Conservation (phyloP, 2,329 filamentous ascomycete genomes). For the Colletotrichum sp. region DNA sequence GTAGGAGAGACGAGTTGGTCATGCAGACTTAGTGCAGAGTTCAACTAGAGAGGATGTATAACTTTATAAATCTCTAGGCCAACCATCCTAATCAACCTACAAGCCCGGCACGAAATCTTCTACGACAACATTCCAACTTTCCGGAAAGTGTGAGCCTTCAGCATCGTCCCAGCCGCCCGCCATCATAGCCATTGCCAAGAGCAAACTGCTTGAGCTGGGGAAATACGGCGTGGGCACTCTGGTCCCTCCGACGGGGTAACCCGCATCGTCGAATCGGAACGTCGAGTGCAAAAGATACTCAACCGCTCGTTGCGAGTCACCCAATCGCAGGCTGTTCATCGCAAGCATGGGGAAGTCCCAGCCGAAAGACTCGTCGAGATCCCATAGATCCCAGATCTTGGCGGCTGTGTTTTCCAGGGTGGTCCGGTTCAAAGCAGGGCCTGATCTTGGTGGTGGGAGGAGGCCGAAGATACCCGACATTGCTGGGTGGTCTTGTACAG, state of each 20-base stretch:
- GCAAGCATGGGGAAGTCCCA: conserved; percentile 52
- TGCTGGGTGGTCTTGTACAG: conserved; percentile 46
- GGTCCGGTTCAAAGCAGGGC: conserved; percentile 37
- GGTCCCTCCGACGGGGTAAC: conserved; percentile 57
- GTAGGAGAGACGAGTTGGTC: background rate
- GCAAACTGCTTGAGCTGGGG: conserved; percentile 52
- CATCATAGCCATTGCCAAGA: conserved; percentile 62
- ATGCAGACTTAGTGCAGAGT: background rate
- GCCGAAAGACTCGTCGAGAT: conserved; percentile 43
- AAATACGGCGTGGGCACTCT: conserved; percentile 64
- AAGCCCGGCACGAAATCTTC: conserved; percentile 47
- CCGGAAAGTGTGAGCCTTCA: conserved; percentile 51
- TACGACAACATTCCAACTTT: conserved; percentile 49
- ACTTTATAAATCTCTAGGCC: background rate
- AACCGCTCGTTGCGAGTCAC: conserved; percentile 41
- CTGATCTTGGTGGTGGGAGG: conserved; percentile 42
- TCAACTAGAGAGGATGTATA: background rate
- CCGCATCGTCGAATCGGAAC: conserved; percentile 61
- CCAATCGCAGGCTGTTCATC: conserved; percentile 47
- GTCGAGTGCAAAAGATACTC: conserved; percentile 52
- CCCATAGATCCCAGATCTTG: conserved; percentile 43
- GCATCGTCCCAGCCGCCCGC: conserved; percentile 60
- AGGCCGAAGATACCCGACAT: conserved; percentile 49
- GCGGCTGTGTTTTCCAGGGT: conserved; percentile 40
- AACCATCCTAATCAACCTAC: background rate